Conservation (phyloP, 306 rosid genomes). For the Ammopiptanthus mongolicus region DNA sequence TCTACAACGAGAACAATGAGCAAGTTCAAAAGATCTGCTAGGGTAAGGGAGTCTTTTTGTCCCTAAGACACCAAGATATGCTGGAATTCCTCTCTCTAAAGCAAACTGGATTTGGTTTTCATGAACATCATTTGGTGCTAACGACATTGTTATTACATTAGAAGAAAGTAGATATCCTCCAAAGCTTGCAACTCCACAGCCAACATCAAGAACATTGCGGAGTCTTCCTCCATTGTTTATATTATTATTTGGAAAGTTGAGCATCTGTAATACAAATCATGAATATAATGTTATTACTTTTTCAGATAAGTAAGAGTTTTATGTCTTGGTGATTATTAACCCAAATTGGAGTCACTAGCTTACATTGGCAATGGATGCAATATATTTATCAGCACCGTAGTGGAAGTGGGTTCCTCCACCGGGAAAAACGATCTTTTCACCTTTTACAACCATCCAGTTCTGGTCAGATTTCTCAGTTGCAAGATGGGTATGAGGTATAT, state of each 20-base stretch:
- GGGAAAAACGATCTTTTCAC: slow-evolving; percentile 82
- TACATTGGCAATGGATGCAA: slow-evolving; percentile 85
- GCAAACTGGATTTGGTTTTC: slow-evolving; percentile 97
- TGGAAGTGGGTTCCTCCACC: slow-evolving; percentile 99
- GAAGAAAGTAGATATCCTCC: slow-evolving; percentile 91
- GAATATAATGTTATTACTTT: slow-evolving; percentile 1
- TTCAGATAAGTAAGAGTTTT: not conserved
- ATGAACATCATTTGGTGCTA: slow-evolving; percentile 95
- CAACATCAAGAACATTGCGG: slow-evolving; percentile 76
- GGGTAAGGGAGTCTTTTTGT: slow-evolving; percentile 92
- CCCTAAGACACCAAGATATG: slow-evolving; percentile 91
- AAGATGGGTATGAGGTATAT: slow-evolving; percentile 95
- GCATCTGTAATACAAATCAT: slow-evolving; percentile 61
- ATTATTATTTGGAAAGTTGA: slow-evolving; percentile 68
- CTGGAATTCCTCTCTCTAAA: slow-evolving; percentile 90
- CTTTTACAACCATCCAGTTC: slow-evolving; percentile 84
- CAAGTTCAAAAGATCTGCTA: slow-evolving; percentile 92
- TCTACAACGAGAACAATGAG: slow-evolving; percentile 94
- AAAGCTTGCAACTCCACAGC: slow-evolving; percentile 93
- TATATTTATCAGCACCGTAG: slow-evolving; percentile 84
- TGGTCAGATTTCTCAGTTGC: slow-evolving; percentile 94
- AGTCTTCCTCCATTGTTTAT: slow-evolving; percentile 74
- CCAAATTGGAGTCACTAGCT: slow-evolving; percentile 28
- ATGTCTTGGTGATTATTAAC: slow-evolving; percentile 3
- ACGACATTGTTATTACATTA: slow-evolving; percentile 69